Percentiles rank a stretch among this genome's conserved stretches.
Evolutionary conservation across 495 filamentous ascomycete species (phyloP).

Genomic region (Aspergillus avenaceus): DNA sequence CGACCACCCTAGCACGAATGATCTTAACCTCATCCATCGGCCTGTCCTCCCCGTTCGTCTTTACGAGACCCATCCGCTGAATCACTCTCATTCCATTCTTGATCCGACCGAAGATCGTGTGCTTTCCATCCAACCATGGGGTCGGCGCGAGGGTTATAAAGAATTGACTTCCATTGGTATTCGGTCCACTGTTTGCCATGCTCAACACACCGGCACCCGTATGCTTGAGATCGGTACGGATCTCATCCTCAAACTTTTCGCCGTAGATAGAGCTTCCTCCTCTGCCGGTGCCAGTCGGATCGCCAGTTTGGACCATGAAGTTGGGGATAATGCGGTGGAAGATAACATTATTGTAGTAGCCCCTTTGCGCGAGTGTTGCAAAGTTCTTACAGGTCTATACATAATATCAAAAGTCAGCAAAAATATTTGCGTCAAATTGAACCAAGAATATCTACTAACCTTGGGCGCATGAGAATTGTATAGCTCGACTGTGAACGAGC

Average conservation of each 20-base stretch:
- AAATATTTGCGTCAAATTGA: neutral
- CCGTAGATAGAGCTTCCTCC: conserved; percentile 90
- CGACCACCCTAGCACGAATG: conserved; percentile 61
- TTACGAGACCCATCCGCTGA: conserved; percentile 85
- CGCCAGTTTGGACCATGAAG: conserved; percentile 97
- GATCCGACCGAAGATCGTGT: conserved; percentile 95
- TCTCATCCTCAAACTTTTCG: conserved; percentile 94
- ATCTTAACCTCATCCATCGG: conserved; percentile 84
- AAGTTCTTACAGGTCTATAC: conserved; percentile 83
- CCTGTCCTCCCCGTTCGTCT: conserved; percentile 74
- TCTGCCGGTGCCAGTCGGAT: conserved; percentile 92
- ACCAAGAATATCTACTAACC: conserved; percentile 25
- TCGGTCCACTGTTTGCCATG: conserved; percentile 93
- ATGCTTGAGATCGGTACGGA: conserved; percentile 71
- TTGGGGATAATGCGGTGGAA: conserved; percentile 95
- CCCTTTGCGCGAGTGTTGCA: conserved; percentile 65
- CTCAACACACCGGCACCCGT: conserved; percentile 89
- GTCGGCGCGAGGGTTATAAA: conserved; percentile 95
- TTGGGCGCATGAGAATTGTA: conserved; percentile 78
- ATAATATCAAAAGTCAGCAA: conserved; percentile 18
- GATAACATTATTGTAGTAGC: conserved; percentile 79
- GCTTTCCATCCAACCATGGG: conserved; percentile 95
- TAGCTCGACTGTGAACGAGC: conserved; percentile 81
- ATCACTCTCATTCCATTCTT: conserved; percentile 80
- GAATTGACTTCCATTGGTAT: conserved; percentile 85